phyloP scores from a whole-genome alignment of 1,139 yeast genomes.

The Arxiozyma heterogenica region DNA sequence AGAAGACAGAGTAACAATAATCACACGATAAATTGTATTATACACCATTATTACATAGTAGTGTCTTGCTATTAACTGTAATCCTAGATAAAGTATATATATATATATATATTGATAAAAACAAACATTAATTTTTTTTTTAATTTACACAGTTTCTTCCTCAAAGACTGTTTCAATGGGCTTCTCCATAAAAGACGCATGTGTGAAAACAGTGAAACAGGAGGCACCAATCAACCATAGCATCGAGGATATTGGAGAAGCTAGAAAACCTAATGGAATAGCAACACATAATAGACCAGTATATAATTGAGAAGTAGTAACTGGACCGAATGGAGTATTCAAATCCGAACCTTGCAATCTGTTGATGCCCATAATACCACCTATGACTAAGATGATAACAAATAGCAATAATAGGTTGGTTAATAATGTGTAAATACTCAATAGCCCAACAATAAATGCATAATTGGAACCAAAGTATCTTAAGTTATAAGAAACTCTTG shows the following conservation, averaged over 20 bases:
- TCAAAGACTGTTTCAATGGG: slow-evolving; percentile 97
- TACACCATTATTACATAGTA: not conserved
- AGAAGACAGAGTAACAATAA: too few species aligned
- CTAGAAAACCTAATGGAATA: slow-evolving; percentile 83
- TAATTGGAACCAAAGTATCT: slow-evolving; percentile 86
- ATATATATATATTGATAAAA: not conserved
- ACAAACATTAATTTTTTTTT: not conserved
- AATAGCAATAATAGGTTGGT: slow-evolving; percentile 79
- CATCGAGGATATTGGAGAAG: slow-evolving; percentile 87
- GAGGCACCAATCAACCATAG: slow-evolving; percentile 97
- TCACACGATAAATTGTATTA: too few species aligned
- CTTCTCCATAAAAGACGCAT: slow-evolving; percentile 91
- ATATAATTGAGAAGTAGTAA: slow-evolving; percentile 78
- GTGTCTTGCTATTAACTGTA: not conserved
- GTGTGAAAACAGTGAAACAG: slow-evolving; percentile 75
- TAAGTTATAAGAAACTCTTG: slow-evolving; percentile 77
- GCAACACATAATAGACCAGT: slow-evolving; percentile 73
- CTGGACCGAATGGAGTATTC: slow-evolving; percentile 54
- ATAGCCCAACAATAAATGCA: slow-evolving; percentile 59
- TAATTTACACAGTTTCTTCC: slow-evolving; percentile 54
- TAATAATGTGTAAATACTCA: slow-evolving; percentile 62
- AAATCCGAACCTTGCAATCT: slow-evolving; percentile 76
- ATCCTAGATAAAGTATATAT: not conserved
- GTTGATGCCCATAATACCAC: slow-evolving; percentile 72
- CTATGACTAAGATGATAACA: slow-evolving; percentile 58